Conservation (phyloP, 305 asterid genomes). For the Euphrasia arctica region DNA sequence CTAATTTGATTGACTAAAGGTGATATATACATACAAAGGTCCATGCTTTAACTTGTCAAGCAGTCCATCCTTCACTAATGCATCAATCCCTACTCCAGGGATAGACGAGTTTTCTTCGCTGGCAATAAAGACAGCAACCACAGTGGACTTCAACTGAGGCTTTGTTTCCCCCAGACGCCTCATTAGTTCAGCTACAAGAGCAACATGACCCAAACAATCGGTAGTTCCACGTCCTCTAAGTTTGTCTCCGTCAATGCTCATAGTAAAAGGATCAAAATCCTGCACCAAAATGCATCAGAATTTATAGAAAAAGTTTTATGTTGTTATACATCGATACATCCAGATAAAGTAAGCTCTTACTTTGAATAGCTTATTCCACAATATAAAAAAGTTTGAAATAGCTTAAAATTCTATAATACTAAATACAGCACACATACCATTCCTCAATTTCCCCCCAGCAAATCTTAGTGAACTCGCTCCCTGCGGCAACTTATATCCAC, state of each 20-base stretch:
- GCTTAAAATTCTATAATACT: too few relatives aligned
- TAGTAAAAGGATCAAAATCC: constrained; percentile 92
- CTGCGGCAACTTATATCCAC: neutral
- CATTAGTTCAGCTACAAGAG: constrained; percentile 91
- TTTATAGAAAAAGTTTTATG: neutral
- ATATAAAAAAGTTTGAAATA: neutral
- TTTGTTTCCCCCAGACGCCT: constrained; percentile 71
- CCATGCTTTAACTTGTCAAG: constrained; percentile 80
- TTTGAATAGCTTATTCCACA: constrained; percentile 1
- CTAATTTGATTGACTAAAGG: constrained; percentile 6
- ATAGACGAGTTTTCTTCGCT: constrained; percentile 98
- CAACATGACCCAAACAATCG: constrained; percentile 96
- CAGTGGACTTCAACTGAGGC: constrained; percentile 73
- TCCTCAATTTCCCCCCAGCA: neutral
- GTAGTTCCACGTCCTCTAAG: constrained; percentile 97
- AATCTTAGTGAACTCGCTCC: neutral
- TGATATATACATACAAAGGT: constrained; percentile 60
- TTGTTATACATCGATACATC: constrained; percentile 8
- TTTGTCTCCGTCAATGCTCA: constrained; percentile 88
- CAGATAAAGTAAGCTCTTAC: constrained; percentile 12
- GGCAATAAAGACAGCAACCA: constrained; percentile 94
- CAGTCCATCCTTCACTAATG: constrained; percentile 78
- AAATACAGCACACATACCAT: neutral
- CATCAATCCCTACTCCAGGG: constrained; percentile 95
- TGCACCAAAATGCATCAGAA: constrained; percentile 30